Percentiles rank a stretch among this genome's conserved stretches.
phyloP scores from a whole-genome alignment of 805 yeast genomes.

The Wickerhamomyces subpelliculosus region DNA sequence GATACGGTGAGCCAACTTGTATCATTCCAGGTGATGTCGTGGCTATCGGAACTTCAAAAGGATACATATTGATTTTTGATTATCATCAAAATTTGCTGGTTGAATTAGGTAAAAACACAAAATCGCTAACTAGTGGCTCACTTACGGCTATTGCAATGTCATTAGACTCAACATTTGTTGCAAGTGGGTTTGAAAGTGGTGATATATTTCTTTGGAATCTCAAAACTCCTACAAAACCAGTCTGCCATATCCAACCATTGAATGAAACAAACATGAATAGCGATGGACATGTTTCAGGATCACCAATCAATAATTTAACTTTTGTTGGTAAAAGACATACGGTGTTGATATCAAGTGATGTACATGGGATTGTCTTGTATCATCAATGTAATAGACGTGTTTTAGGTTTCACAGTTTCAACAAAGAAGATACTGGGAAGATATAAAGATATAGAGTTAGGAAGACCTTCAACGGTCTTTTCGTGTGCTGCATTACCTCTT shows the following conservation, averaged over 20 bases:
- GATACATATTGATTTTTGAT: constrained; percentile 59
- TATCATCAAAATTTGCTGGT: constrained; percentile 52
- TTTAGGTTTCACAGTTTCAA: constrained; percentile 39
- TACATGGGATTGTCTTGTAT: constrained; percentile 47
- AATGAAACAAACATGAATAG: constrained; percentile 18
- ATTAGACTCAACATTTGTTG: constrained; percentile 60
- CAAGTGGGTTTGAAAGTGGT: constrained; percentile 66
- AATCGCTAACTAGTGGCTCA: constrained; percentile 31
- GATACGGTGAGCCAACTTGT: constrained; percentile 46
- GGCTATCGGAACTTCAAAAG: constrained; percentile 66
- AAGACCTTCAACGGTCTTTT: constrained; percentile 28
- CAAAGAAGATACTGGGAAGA: constrained; percentile 48
- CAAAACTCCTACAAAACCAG: constrained; percentile 23
- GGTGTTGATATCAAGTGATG: constrained; percentile 49
- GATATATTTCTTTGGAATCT: constrained; percentile 65
- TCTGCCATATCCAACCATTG: constrained; percentile 18
- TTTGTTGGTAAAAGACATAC: constrained; percentile 48
- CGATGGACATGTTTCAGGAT: constrained; percentile 24
- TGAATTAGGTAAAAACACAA: constrained; percentile 28
- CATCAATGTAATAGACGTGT: constrained; percentile 61
- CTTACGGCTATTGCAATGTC: constrained; percentile 56
- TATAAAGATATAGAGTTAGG: constrained; percentile 19
- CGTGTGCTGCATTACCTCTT: constrained; percentile 48
- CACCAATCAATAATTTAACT: constrained; percentile 34
- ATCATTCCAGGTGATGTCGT: constrained; percentile 39